A percentile compares a stretch with the other conserved stretches of the same genome.
Evolutionary conservation across 2,329 filamentous ascomycete genomes (phyloP).

Genomic region (Nannizzia gypsea): DNA sequence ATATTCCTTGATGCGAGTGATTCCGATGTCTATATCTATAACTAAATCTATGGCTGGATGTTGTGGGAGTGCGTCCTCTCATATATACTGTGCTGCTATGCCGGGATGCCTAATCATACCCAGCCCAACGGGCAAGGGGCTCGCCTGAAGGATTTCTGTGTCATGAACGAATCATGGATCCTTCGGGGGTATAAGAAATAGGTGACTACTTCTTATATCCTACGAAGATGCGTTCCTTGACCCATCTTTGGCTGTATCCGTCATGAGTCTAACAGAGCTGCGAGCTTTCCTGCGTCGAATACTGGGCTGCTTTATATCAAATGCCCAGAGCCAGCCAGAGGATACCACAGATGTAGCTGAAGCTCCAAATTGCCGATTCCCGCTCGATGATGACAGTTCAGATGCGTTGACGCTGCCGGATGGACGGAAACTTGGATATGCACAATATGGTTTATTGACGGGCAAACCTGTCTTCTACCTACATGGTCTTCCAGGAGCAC

Average conservation of each 20-base stretch:
- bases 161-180: neutral
- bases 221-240: neutral
- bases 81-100: no score
- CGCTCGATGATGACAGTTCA: conserved; percentile 19
- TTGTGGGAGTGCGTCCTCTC: no score
- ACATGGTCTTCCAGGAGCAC: conserved; percentile 35
- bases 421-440: conserved; percentile 29
- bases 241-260: neutral
- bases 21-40: no score
- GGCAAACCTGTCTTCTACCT: conserved; percentile 31
- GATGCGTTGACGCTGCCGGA: conserved; percentile 23
- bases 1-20: no score
- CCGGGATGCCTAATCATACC: no score
- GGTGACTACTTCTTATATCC: neutral
- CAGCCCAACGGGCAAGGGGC: no score
- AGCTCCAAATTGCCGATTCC: neutral
- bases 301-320: neutral
- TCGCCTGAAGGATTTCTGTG: neutral
- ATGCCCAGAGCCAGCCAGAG: neutral
- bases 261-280: neutral
- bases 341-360: neutral
- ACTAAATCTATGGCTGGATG: no score
- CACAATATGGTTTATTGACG: conserved; percentile 29
- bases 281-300: neutral
- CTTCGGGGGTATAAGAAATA: neutral